These are phyloP conservation scores for Agapanthus africanus DNA, from an alignment of 106 monocot species.

Conservation along the genomic window DNA sequence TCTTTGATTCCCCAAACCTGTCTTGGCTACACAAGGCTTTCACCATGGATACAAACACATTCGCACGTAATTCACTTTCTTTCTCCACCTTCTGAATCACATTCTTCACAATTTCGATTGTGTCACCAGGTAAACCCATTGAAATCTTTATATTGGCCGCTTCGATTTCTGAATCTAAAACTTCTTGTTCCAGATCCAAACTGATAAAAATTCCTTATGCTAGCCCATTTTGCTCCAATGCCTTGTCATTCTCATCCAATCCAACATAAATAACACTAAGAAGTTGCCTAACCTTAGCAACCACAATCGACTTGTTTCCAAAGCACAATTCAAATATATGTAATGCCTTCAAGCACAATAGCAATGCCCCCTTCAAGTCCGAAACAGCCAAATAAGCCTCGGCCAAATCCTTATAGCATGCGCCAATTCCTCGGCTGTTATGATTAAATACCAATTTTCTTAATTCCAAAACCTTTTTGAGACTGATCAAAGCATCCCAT, in stretches of 20 bases:
- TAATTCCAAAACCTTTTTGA: slow-evolving; percentile 46
- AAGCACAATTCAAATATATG: slow-evolving; percentile 48
- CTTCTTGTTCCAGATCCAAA: slow-evolving; percentile 40
- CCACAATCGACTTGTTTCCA: slow-evolving; percentile 72
- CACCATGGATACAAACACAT: slow-evolving; percentile 68
- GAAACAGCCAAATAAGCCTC: slow-evolving; percentile 61
- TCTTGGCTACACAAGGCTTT: slow-evolving; percentile 50
- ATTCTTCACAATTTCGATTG: slow-evolving; percentile 34
- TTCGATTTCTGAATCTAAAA: slow-evolving; percentile 52
- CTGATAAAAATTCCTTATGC: slow-evolving; percentile 35
- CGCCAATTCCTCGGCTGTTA: slow-evolving; percentile 37
- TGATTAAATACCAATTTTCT: slow-evolving; percentile 41
- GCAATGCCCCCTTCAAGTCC: slow-evolving; percentile 71
- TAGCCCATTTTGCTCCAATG: slow-evolving; percentile 61
- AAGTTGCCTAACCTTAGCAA: slow-evolving; percentile 63
- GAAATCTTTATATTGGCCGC: slow-evolving; percentile 61
- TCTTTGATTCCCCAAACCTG: slow-evolving; percentile 57
- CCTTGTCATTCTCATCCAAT: slow-evolving; percentile 57
- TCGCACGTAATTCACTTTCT: slow-evolving; percentile 51
- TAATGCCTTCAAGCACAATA: slow-evolving; percentile 59
- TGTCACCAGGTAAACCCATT: slow-evolving; percentile 66
- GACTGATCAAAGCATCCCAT: slow-evolving; percentile 55
- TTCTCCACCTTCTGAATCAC: slow-evolving; percentile 44
- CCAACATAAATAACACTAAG: slow-evolving; percentile 35
- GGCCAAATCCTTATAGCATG: slow-evolving; percentile 41